phyloP scores from a whole-genome alignment of 805 yeast species.

The Wickerhamomyces canadensis region DNA sequence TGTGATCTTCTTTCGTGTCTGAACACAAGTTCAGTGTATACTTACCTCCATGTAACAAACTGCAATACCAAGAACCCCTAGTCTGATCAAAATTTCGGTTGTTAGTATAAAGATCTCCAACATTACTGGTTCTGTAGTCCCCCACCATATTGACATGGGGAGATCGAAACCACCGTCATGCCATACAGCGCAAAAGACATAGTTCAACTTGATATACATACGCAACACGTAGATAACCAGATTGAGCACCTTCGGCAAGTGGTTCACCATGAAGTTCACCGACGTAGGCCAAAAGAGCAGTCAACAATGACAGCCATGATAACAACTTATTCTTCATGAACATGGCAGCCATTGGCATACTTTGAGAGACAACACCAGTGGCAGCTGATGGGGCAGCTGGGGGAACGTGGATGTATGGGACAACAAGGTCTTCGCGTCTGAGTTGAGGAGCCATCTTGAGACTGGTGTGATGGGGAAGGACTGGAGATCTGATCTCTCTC shows the following conservation, averaged over 20 bases:
- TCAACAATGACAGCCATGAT: slow-evolving; percentile 50
- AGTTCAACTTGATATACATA: background rate
- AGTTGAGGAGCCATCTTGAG: slow-evolving; percentile 25
- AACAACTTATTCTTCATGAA: slow-evolving; percentile 47
- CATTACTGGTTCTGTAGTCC: too few species aligned
- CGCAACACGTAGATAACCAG: slow-evolving; percentile 22
- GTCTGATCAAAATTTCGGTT: slow-evolving; percentile 29
- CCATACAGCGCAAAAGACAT: too few species aligned
- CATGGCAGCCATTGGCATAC: slow-evolving; percentile 67
- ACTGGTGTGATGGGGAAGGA: too few species aligned
- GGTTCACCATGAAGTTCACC: slow-evolving; percentile 22
- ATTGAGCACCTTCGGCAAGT: slow-evolving; percentile 33
- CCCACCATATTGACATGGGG: too few species aligned
- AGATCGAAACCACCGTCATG: too few species aligned
- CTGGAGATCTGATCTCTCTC: background rate
- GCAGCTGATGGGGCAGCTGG: slow-evolving; percentile 43
- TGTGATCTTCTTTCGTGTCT: too few species aligned
- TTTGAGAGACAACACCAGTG: slow-evolving; percentile 43
- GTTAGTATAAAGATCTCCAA: background rate
- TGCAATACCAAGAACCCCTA: slow-evolving; percentile 41
- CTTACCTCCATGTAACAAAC: slow-evolving; percentile 52
- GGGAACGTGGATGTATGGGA: slow-evolving; percentile 40
- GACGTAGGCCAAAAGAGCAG: slow-evolving; percentile 37
- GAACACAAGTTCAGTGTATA: too few species aligned
- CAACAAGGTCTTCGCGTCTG: slow-evolving; percentile 32